A percentile compares a stretch with the other conserved stretches of the same genome.
Conservation (phyloP, 768 basidiomycete species). For the Pluteus cervinus region DNA sequence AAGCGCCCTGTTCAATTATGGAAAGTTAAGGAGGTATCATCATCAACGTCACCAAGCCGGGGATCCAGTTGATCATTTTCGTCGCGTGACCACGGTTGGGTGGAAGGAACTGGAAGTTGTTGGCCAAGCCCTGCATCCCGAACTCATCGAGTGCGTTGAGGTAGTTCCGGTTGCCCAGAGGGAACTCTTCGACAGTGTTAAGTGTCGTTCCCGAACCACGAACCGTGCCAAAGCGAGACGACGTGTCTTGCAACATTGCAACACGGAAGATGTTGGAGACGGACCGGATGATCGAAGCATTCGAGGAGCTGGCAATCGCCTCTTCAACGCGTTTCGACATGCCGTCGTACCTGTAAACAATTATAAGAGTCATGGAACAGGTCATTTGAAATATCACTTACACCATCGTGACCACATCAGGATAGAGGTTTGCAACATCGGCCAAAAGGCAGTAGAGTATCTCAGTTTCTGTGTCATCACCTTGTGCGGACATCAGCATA, state of each 20-base stretch:
- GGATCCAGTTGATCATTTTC: slow-evolving; percentile 73
- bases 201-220: slow-evolving; percentile 61
- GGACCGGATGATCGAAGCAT: slow-evolving; percentile 61
- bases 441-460: slow-evolving; percentile 74
- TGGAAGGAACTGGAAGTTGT: slow-evolving; percentile 65
- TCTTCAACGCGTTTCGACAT: slow-evolving; percentile 73
- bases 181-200: slow-evolving; percentile 53
- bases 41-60: slow-evolving; percentile 35
- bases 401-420: slow-evolving; percentile 69
- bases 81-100: slow-evolving; percentile 46
- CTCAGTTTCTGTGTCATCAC: slow-evolving; percentile 77
- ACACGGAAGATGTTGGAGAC: slow-evolving; percentile 75
- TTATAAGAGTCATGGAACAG: slow-evolving; percentile 8
- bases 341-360: slow-evolving; percentile 55
- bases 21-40: no score
- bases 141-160: slow-evolving; percentile 61
- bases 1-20: no score
- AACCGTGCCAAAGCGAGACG: slow-evolving; percentile 28
- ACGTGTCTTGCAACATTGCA: slow-evolving; percentile 51
- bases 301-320: slow-evolving; percentile 64
- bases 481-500: slow-evolving; percentile 69
- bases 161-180: slow-evolving; percentile 45
- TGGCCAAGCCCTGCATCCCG: slow-evolving; percentile 71
- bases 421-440: slow-evolving; percentile 60
- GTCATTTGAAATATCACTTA: slow-evolving; percentile 32